Base-by-base conservation (phyloP, 495 filamentous ascomycete species). In the Penicillium malachiteum region DNA sequence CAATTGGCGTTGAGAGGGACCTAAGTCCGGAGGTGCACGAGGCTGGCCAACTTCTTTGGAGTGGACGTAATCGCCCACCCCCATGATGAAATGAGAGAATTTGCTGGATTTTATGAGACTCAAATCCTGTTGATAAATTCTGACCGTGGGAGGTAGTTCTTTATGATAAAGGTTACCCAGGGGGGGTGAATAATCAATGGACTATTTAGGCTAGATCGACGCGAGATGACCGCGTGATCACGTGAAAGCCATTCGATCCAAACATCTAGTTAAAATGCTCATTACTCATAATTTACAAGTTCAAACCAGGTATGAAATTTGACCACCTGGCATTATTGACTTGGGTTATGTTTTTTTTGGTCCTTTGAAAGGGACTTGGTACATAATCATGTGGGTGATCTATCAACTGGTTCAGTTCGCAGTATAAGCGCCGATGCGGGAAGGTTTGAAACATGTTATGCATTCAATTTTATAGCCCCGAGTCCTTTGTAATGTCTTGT, bases 21-120 rank as follows among this genome's bases (percentile, higher is more conserved):
- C 57, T 8, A 69, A 58, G 52, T 58, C 63, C 38, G 62, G 47
- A 50, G 63, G 41, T 35, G 67, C 62, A 55, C 64, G 71, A 58
- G 59, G 64, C 41, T 69, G 70, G 54, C 66, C 67, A 42, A 60
- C 68, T 57, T 75, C 71, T 55, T 67, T 76, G 39, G 72, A 71
- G 54, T 74, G 73, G 58, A 78, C 59, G 63, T 72, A 78, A 51
- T 78, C 72, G 44, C 75, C 75, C 48, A 78, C 75, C 13, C 72
- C 73, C 75, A 78, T 78, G 44, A 40, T 70, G 57, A 16, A 33
- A 42, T 31, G 17, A 40, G 10, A n/a, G 4, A 43, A 10, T n/a
- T 34, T 0, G n/a, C 11, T 13, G 2, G n/a, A 37, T 16, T 7
- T 13, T 30, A 7, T 14, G 26, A 6, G 31, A 3, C 8, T 34